Conservation (phyloP, 176 grass and related monocot genomes). For the Zea luxurians region DNA sequence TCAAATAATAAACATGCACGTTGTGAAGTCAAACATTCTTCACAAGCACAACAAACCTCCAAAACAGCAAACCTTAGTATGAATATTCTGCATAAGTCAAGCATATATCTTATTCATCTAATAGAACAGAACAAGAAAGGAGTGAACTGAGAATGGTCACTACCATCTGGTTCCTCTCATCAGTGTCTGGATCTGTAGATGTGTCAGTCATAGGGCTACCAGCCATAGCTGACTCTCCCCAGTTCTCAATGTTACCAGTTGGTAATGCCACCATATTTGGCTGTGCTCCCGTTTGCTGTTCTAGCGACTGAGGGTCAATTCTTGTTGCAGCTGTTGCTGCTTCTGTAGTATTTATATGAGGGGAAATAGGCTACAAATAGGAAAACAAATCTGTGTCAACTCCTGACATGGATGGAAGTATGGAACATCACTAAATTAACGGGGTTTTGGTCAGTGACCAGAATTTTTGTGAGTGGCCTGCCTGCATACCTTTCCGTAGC, state of each 20-base stretch:
- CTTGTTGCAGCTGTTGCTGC: slow-evolving; percentile 26
- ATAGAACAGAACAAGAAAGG: slow-evolving; percentile 18
- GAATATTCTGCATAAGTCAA: slow-evolving; percentile 20
- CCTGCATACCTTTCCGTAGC: slow-evolving; percentile 54
- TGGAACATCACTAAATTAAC: slow-evolving; percentile 26
- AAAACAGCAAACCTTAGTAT: slow-evolving; percentile 7
- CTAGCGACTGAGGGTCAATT: slow-evolving; percentile 41
- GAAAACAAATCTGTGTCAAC: slow-evolving; percentile 18
- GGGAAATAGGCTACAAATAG: slow-evolving; percentile 52
- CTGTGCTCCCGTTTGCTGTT: slow-evolving; percentile 44
- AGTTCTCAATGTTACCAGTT: slow-evolving; percentile 64
- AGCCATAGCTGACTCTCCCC: slow-evolving; percentile 72
- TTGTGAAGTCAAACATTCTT: slow-evolving; percentile 19
- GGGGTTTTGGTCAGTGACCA: background rate
- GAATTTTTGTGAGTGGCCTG: slow-evolving; percentile 1
- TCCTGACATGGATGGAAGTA: background rate
- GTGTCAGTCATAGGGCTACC: slow-evolving; percentile 80
- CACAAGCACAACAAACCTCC: background rate
- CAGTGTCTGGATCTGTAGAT: slow-evolving; percentile 68
- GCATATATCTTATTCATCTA: background rate
- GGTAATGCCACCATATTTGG: slow-evolving; percentile 50
- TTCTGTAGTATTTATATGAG: slow-evolving; percentile 29
- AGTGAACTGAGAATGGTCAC: slow-evolving; percentile 19
- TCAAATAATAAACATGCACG: slow-evolving; percentile 5
- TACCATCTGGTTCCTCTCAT: slow-evolving; percentile 80